Percentiles rank a stretch among this genome's conserved stretches.
Conservation (phyloP, 2,329 filamentous ascomycete genomes). For the Aspergillus ochraceus region DNA sequence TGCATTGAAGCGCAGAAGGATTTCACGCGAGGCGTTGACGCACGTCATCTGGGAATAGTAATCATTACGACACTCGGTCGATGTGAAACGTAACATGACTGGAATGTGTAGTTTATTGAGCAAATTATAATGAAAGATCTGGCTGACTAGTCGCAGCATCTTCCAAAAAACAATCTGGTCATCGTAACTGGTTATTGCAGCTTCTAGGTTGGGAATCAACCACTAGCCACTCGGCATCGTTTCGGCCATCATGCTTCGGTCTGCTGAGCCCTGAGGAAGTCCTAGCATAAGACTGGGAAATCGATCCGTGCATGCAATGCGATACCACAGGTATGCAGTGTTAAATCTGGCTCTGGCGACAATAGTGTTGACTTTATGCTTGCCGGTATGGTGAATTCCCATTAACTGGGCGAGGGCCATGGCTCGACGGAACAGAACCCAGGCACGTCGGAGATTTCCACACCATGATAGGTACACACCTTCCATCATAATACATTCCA, state of each 20-base stretch:
- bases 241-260: not conserved
- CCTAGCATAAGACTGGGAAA: conserved; percentile 44
- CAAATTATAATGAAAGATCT: conserved; percentile 54
- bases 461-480: conserved; percentile 37
- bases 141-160: conserved; percentile 43
- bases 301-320: conserved; percentile 40
- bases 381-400: conserved; percentile 35
- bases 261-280: conserved; percentile 31
- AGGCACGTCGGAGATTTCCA: conserved; percentile 44
- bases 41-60: conserved; percentile 53
- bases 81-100: conserved; percentile 50
- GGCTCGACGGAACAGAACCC: conserved; percentile 40
- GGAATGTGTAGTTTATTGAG: conserved; percentile 57
- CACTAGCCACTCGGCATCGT: not conserved
- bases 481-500: conserved; percentile 48
- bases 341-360: conserved; percentile 1
- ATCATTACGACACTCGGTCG: conserved; percentile 34
- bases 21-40: conserved; percentile 52
- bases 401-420: conserved; percentile 45
- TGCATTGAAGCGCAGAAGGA: conserved; percentile 51
- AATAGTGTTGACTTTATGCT: no score
- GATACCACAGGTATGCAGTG: conserved; percentile 38
- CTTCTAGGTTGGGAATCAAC: not conserved
- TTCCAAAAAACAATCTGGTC: conserved; percentile 14
- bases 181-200: not conserved